Percentiles rank a stretch among this genome's conserved stretches.
Evolutionary conservation across 257 asterid genomes (phyloP).

Genomic region (Jasminum sambac): DNA sequence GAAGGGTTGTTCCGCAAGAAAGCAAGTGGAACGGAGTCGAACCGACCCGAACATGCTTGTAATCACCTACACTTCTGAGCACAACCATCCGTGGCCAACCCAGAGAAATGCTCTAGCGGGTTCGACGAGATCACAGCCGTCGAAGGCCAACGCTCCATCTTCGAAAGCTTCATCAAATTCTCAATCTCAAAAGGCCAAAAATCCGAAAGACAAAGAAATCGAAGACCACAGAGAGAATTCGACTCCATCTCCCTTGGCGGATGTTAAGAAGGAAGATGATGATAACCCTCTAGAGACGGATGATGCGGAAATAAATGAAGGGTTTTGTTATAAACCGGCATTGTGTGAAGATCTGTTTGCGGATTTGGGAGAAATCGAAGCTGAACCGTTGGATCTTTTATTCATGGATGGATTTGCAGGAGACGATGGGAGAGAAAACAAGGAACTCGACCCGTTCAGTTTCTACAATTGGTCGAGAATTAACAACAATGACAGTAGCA

Average conservation of each 20-base stretch:
- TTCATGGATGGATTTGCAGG: conserved; percentile 50
- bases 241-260: background rate
- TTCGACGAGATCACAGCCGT: conserved; percentile 65
- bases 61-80: conserved; percentile 92
- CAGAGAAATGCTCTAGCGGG: conserved; percentile 94
- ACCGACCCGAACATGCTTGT: conserved; percentile 92
- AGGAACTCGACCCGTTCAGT: conserved; percentile 54
- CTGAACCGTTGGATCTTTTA: conserved; percentile 56
- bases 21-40: conserved; percentile 96
- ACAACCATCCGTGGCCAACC: conserved; percentile 97
- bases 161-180: conserved; percentile 25
- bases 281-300: conserved; percentile 28
- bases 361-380: conserved; percentile 67
- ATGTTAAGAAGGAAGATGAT: conserved; percentile 55
- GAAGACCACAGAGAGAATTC: conserved; percentile 17
- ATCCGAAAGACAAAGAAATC: conserved; percentile 35
- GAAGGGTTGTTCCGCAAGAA: conserved; percentile 92
- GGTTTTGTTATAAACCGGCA: conserved; percentile 56
- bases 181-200: conserved; percentile 21
- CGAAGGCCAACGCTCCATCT: conserved; percentile 33
- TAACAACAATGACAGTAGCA: conserved; percentile 1
- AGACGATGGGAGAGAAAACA: conserved; percentile 33
- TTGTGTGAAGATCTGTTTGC: conserved; percentile 78
- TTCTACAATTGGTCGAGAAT: conserved; percentile 60
- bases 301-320: conserved; percentile 35